phyloP scores from a whole-genome alignment of 768 basidiomycete species.

The Kwoniella newhampshirensis region DNA sequence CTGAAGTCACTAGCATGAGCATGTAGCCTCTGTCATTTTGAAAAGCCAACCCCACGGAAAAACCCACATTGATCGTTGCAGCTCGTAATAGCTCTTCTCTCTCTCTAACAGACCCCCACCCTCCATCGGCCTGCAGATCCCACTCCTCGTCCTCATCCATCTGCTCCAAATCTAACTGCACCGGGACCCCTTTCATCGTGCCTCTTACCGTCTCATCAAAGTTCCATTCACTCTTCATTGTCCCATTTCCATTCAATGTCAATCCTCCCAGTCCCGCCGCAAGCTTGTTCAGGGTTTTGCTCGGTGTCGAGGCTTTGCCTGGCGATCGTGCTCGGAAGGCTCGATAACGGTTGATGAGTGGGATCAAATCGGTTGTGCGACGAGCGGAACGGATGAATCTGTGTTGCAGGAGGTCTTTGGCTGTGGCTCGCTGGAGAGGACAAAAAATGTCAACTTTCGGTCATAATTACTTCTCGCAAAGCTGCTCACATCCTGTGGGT shows the following conservation, averaged over 20 bases:
- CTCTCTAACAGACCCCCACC: constrained; percentile 41
- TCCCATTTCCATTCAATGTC: constrained; percentile 48
- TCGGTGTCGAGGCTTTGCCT: constrained; percentile 55
- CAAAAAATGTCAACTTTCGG: too few relatives aligned
- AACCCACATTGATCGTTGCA: constrained; percentile 16
- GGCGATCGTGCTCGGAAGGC: constrained; percentile 69
- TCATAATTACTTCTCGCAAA: constrained; percentile 16
- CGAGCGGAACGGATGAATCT: constrained; percentile 83
- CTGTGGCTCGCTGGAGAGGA: constrained; percentile 72
- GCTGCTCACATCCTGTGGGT: constrained; percentile 67
- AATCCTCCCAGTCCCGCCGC: constrained; percentile 25
- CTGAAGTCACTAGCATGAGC: constrained; percentile 10
- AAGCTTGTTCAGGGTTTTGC: constrained; percentile 53
- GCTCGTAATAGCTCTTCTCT: constrained; percentile 11
- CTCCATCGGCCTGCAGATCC: constrained; percentile 54
- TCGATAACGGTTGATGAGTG: constrained; percentile 83
- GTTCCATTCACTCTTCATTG: constrained; percentile 90
- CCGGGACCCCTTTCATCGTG: constrained; percentile 43
- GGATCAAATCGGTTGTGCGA: constrained; percentile 77
- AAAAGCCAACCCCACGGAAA: not conserved
- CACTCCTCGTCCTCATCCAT: constrained; percentile 39
- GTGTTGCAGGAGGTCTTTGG: constrained; percentile 89
- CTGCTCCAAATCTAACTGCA: constrained; percentile 35
- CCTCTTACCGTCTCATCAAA: constrained; percentile 61
- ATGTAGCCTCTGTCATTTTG: not conserved